phyloP scores from a whole-genome alignment of 202 grass and related monocot species.

The Bolboschoenoplectus hybrid region DNA sequence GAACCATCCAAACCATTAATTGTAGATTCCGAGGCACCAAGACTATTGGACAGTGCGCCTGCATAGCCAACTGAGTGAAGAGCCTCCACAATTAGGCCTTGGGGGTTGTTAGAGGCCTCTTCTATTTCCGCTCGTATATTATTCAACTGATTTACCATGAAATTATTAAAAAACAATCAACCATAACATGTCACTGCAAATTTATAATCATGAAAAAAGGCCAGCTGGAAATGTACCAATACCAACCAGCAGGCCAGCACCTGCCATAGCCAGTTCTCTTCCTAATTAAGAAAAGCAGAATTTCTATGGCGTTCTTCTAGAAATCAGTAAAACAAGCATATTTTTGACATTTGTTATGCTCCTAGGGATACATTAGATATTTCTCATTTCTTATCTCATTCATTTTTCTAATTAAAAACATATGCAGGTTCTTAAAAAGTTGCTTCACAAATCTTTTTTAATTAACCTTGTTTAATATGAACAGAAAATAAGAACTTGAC shows the following conservation, averaged over 20 bases:
- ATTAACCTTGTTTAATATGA: not conserved
- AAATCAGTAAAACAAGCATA: not conserved
- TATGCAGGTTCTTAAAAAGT: not conserved
- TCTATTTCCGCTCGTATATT: slow-evolving; percentile 74
- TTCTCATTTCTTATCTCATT: not conserved
- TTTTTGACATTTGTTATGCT: slow-evolving; percentile 9
- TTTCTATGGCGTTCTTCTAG: not conserved
- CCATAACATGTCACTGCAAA: not conserved
- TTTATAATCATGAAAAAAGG: not conserved
- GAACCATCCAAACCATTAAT: slow-evolving; percentile 53
- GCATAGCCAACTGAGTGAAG: slow-evolving; percentile 79
- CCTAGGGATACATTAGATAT: not conserved
- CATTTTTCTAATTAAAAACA: not conserved
- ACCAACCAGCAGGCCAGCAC: not conserved
- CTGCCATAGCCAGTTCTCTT: not conserved
- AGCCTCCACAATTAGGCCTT: slow-evolving; percentile 77
- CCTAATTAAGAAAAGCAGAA: slow-evolving; percentile 17
- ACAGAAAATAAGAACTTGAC: not conserved
- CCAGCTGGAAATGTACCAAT: slow-evolving; percentile 1
- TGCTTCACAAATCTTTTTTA: not conserved
- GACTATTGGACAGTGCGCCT: slow-evolving; percentile 72
- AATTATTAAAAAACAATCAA: not conserved
- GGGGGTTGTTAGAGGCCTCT: slow-evolving; percentile 71
- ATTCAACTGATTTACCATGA: slow-evolving; percentile 47
- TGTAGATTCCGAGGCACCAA: slow-evolving; percentile 60